phyloP scores from a whole-genome alignment of 768 basidiomycete species.

The Lyophyllum decastes region DNA sequence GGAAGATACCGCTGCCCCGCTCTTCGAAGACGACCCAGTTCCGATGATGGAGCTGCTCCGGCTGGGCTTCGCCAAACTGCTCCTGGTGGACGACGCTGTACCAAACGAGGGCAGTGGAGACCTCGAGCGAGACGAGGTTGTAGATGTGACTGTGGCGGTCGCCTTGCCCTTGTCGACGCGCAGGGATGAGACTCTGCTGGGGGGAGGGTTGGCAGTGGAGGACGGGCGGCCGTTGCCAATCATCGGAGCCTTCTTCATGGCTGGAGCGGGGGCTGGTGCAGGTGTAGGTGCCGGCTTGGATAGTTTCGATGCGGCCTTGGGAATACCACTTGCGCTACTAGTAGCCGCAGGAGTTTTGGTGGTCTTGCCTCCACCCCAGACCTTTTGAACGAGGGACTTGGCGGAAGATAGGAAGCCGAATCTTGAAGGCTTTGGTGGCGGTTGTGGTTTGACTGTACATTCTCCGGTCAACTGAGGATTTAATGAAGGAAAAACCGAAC shows the following conservation, averaged over 20 bases:
- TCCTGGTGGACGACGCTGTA: slow-evolving; percentile 11
- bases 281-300: slow-evolving; percentile 10
- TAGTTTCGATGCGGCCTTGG: slow-evolving; percentile 22
- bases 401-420: slow-evolving; percentile 75
- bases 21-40: slow-evolving; percentile 22
- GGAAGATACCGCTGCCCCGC: slow-evolving; percentile 37
- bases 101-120: slow-evolving; percentile 23
- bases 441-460: slow-evolving; percentile 37
- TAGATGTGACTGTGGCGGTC: slow-evolving; percentile 17
- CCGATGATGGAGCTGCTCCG: slow-evolving; percentile 11
- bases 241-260: slow-evolving; percentile 13
- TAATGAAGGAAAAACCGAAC: slow-evolving; percentile 17
- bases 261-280: slow-evolving; percentile 8
- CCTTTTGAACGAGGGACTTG: slow-evolving; percentile 69
- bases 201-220: slow-evolving; percentile 14
- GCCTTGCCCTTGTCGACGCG: slow-evolving; percentile 16
- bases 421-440: slow-evolving; percentile 44
- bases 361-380: slow-evolving; percentile 64
- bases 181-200: slow-evolving; percentile 17
- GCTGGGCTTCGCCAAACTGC: slow-evolving; percentile 6
- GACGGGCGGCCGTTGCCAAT: slow-evolving; percentile 21
- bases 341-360: slow-evolving; percentile 22
- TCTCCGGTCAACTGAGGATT: slow-evolving; percentile 4
- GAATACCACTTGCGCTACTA: slow-evolving; percentile 19
- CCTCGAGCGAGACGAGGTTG: slow-evolving; percentile 15